Conservation (phyloP, 1,284 basidiomycete genomes). For the Earliella scabrosa region DNA sequence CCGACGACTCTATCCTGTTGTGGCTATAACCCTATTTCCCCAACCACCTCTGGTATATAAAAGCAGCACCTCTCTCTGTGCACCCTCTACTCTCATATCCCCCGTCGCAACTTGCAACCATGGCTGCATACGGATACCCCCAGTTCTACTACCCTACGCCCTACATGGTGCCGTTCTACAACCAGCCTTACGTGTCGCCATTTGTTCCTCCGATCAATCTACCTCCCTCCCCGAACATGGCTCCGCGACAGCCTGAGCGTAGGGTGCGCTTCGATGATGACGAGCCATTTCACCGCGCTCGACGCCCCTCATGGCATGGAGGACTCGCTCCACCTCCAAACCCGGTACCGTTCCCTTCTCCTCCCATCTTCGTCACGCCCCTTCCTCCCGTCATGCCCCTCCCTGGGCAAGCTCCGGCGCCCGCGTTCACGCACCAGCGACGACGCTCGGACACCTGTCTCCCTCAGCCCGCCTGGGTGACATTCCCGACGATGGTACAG, state of each 20-base stretch:
- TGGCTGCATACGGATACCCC: slow-evolving; percentile 29
- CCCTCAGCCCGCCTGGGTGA: slow-evolving; percentile 31
- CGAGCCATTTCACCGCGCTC: slow-evolving; percentile 22
- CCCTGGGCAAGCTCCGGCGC: slow-evolving; percentile 16
- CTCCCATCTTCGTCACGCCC: slow-evolving; percentile 31
- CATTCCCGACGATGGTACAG: slow-evolving; percentile 29
- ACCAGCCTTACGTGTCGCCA: slow-evolving; percentile 32
- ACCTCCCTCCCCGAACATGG: slow-evolving; percentile 23
- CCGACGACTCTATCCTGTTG: slow-evolving; percentile 4
- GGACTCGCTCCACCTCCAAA: slow-evolving; percentile 30
- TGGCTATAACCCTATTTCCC: background rate
- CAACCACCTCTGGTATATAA: slow-evolving; percentile 4
- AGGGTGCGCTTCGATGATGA: slow-evolving; percentile 35
- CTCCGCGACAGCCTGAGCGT: slow-evolving; percentile 25
- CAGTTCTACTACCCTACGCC: slow-evolving; percentile 32
- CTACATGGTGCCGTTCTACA: slow-evolving; percentile 35
- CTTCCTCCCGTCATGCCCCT: slow-evolving; percentile 29
- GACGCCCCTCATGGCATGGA: slow-evolving; percentile 37
- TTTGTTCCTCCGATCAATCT: slow-evolving; percentile 32
- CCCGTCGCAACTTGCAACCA: slow-evolving; percentile 1
- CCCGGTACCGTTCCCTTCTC: slow-evolving; percentile 34
- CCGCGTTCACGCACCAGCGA: slow-evolving; percentile 26
- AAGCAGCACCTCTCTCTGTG: background rate
- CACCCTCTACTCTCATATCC: background rate
- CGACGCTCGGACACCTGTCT: slow-evolving; percentile 35